Percentiles rank a stretch among this genome's conserved stretches.
These are phyloP conservation scores for Mortierella sp. DNA, from an alignment of 371 early-diverging fungal species.

Conservation along the genomic window DNA sequence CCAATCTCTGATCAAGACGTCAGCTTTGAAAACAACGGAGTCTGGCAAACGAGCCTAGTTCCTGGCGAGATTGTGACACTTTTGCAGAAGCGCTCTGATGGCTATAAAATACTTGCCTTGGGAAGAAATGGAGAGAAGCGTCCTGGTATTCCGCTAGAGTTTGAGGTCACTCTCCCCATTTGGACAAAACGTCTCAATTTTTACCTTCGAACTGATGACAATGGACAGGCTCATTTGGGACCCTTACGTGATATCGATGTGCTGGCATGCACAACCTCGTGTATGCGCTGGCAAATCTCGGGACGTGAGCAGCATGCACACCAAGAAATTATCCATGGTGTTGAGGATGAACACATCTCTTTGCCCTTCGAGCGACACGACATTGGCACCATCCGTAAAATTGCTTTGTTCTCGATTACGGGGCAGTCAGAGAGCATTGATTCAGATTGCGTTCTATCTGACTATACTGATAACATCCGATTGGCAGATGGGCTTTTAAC, in stretches of 20 bases:
- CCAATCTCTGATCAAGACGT: conserved; percentile 26
- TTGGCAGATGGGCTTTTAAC: conserved; percentile 23
- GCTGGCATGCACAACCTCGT: conserved; percentile 24
- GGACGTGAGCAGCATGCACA: conserved; percentile 15
- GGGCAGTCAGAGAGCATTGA: neutral
- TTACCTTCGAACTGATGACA: conserved; percentile 57
- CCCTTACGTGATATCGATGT: conserved; percentile 44
- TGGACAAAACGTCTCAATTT: conserved; percentile 5
- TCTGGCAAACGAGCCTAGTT: conserved; percentile 9
- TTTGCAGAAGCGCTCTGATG: conserved; percentile 40
- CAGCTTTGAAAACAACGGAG: conserved; percentile 16
- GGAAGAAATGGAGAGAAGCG: conserved; percentile 68
- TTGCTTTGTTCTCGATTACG: conserved; percentile 25
- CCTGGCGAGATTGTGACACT: conserved; percentile 42
- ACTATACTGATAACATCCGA: conserved; percentile 28
- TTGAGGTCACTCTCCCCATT: conserved; percentile 55
- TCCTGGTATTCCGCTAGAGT: conserved; percentile 39
- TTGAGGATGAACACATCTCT: conserved; percentile 50
- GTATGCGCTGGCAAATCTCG: conserved; percentile 23
- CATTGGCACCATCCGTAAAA: conserved; percentile 22
- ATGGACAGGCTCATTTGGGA: conserved; percentile 62
- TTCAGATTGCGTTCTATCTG: conserved; percentile 13
- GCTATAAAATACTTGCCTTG: conserved; percentile 59
- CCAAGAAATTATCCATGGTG: conserved; percentile 36
- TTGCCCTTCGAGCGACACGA: conserved; percentile 37